These are phyloP conservation scores for Suillus weaverae DNA, from an alignment of 768 basidiomycete genomes.

Conservation along the genomic window DNA sequence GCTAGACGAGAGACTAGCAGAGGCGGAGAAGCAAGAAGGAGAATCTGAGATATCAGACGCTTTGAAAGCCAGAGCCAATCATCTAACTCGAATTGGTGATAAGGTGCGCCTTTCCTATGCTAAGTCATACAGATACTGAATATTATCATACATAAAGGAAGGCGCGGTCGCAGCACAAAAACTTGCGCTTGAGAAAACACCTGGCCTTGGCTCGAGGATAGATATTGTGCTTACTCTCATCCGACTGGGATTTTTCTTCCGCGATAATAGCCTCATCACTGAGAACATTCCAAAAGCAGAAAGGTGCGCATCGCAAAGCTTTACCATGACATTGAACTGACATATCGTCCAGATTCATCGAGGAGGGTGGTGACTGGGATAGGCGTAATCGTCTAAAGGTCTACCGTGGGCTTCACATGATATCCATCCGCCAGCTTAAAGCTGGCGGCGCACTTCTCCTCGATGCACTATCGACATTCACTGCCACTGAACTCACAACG, in stretches of 20 bases:
- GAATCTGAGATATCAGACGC: constrained; percentile 93
- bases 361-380: constrained; percentile 98
- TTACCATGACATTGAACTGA: neutral
- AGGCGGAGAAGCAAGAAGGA: constrained; percentile 88
- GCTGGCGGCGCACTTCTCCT: constrained; percentile 81
- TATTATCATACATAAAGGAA: constrained; percentile 49
- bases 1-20: constrained; percentile 75
- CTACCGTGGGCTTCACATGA: constrained; percentile 81
- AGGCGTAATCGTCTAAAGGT: constrained; percentile 95
- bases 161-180: constrained; percentile 79
- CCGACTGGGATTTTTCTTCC: constrained; percentile 89
- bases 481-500: constrained; percentile 82
- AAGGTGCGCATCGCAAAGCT: constrained; percentile 50
- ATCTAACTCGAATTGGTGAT: constrained; percentile 87
- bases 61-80: constrained; percentile 79
- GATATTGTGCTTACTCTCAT: constrained; percentile 89
- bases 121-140: neutral
- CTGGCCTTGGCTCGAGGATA: constrained; percentile 90
- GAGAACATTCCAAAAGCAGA: constrained; percentile 77
- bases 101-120: constrained; percentile 40
- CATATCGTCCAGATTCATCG: constrained; percentile 62
- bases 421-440: constrained; percentile 90
- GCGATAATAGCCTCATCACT: constrained; percentile 70
- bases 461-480: constrained; percentile 93
- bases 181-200: constrained; percentile 85